Conservation (phyloP, 148 eudicot genomes). For the Silene latifolia region DNA sequence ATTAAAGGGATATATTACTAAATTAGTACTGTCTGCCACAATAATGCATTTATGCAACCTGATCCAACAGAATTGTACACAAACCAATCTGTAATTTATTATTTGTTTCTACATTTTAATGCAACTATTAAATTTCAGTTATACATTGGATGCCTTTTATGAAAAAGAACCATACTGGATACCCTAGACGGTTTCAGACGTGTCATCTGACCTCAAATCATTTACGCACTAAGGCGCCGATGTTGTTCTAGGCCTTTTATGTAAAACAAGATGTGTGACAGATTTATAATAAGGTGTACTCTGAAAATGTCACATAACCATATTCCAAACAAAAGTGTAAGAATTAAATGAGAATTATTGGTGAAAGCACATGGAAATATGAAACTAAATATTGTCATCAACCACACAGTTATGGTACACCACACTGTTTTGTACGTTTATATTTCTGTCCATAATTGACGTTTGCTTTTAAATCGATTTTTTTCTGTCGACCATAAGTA, state of each 20-base stretch:
- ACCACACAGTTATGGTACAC: not conserved
- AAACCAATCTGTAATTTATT: not conserved
- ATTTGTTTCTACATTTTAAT: not conserved
- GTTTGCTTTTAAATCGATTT: not conserved
- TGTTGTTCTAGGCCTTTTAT: no score
- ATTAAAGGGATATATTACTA: not conserved
- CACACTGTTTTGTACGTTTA: not conserved
- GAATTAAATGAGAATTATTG: conserved; percentile 8
- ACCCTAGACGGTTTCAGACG: no score
- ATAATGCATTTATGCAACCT: not conserved
- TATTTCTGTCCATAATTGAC: not conserved
- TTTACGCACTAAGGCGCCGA: no score
- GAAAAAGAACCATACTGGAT: no score
- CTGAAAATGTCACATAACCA: conserved; percentile 6
- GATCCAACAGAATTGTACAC: not conserved
- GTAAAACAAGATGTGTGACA: no score
- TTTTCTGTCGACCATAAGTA: no score
- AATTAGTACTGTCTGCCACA: not conserved
- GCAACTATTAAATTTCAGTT: not conserved
- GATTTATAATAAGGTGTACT: no score
- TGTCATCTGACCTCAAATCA: no score
- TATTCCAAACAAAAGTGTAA: not conserved
- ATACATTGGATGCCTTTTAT: not conserved
- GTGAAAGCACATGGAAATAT: conserved; percentile 9
- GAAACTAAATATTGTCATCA: not conserved